These are phyloP conservation scores for Trichoderma sp. DNA, from an alignment of 2,329 filamentous ascomycete species.

Conservation along the genomic window DNA sequence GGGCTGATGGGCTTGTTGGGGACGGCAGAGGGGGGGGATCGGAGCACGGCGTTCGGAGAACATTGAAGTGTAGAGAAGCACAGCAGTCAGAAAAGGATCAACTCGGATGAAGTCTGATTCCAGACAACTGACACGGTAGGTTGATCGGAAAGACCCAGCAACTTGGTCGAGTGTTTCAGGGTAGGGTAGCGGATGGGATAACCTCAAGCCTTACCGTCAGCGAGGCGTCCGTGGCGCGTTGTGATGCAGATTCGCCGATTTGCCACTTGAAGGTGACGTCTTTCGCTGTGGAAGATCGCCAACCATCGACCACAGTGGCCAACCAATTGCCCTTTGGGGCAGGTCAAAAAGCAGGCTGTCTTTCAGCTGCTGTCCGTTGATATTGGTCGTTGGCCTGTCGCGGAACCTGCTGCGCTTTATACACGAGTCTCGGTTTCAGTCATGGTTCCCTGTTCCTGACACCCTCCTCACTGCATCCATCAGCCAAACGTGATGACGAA, in stretches of 20 bases:
- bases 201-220: background rate
- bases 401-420: background rate
- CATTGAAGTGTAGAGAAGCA: too few species aligned
- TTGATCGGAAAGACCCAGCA: background rate
- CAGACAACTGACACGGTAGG: background rate
- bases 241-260: background rate
- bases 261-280: slow-evolving; percentile 12
- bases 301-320: background rate
- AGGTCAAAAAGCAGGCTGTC: background rate
- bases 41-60: too few species aligned
- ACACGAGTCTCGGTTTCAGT: background rate
- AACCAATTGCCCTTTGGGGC: background rate
- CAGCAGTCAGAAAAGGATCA: background rate
- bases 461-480: background rate
- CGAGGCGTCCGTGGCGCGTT: slow-evolving; percentile 3
- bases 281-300: background rate
- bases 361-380: background rate
- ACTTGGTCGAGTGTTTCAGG: background rate
- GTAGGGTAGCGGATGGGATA: background rate
- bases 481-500: background rate
- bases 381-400: background rate
- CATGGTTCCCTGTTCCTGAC: background rate
- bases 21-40: background rate
- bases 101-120: background rate
- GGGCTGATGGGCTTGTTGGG: slow-evolving; percentile 1